A percentile compares a stretch with the other conserved stretches of the same genome.
Conservation (phyloP, 176 grass and related monocot genomes). For the Alopecurus myosuroides region DNA sequence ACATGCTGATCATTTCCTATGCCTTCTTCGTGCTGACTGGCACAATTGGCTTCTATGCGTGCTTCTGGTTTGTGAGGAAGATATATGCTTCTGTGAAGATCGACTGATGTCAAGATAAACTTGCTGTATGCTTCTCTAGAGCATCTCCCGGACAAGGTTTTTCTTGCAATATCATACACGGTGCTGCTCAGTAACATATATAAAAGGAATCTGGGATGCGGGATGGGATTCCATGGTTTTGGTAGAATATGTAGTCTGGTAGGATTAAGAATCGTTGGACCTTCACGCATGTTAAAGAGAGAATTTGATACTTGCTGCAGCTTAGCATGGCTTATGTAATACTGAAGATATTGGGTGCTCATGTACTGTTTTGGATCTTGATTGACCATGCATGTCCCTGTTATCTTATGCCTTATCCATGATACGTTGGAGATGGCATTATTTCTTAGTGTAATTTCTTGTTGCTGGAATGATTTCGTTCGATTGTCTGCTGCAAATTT, state of each 20-base stretch:
- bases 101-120: slow-evolving; percentile 42
- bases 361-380: slow-evolving; percentile 17
- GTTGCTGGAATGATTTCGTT: background rate
- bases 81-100: slow-evolving; percentile 82
- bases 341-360: slow-evolving; percentile 16
- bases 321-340: slow-evolving; percentile 22
- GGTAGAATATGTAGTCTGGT: slow-evolving; percentile 34
- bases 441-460: background rate
- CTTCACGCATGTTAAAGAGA: slow-evolving; percentile 7
- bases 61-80: slow-evolving; percentile 80
- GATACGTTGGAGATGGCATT: background rate
- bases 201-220: slow-evolving; percentile 18
- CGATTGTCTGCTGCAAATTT: background rate
- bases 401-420: background rate
- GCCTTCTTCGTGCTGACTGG: slow-evolving; percentile 83
- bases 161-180: slow-evolving; percentile 10
- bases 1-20: slow-evolving; percentile 78
- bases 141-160: slow-evolving; percentile 4
- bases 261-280: slow-evolving; percentile 17
- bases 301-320: background rate
- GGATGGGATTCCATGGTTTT: slow-evolving; percentile 36
- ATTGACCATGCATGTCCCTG: background rate
- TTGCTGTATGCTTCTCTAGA: slow-evolving; percentile 16
- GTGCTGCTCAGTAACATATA: slow-evolving; percentile 15
- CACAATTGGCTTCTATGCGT: slow-evolving; percentile 74